These are phyloP conservation scores for Diaporthe batatas DNA, from an alignment of 2,329 filamentous ascomycete genomes.

Conservation along the genomic window DNA sequence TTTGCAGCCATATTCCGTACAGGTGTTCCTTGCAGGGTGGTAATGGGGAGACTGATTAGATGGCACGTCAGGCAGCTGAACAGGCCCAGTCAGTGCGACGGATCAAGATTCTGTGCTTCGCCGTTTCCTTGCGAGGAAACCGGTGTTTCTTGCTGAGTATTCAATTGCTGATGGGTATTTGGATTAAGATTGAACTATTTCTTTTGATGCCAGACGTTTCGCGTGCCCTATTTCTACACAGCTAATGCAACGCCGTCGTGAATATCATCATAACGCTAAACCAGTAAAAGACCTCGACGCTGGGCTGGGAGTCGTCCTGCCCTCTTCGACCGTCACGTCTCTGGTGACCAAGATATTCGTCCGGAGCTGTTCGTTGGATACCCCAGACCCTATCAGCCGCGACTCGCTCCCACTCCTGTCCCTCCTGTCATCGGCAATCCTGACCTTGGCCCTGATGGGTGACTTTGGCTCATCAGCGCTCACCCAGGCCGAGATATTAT, in stretches of 20 bases:
- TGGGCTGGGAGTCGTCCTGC: conserved; percentile 21
- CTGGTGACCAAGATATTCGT: conserved; percentile 22
- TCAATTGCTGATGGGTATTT: conserved; percentile 8
- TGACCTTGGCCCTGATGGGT: conserved; percentile 3
- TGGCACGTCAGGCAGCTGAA: not conserved
- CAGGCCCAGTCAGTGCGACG: not conserved
- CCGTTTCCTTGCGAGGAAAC: not conserved
- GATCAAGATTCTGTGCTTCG: not conserved
- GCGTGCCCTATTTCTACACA: not conserved
- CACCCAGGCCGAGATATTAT: conserved; percentile 40
- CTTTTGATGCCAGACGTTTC: not conserved
- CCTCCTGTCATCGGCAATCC: not conserved
- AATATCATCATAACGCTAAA: conserved; percentile 13
- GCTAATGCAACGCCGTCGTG: not conserved
- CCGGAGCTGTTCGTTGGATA: conserved; percentile 24
- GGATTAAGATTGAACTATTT: not conserved
- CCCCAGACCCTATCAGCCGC: conserved; percentile 5
- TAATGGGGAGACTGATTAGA: not conserved
- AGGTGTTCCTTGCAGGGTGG: not conserved
- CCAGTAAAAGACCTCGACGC: conserved; percentile 15
- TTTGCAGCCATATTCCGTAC: not conserved
- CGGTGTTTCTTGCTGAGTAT: not conserved
- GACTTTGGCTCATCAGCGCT: conserved; percentile 30
- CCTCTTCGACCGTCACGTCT: conserved; percentile 23
- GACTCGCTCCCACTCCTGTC: conserved; percentile 12